Base-by-base conservation (phyloP, 305 asterid genomes). In the Fraxinus sp. region DNA sequence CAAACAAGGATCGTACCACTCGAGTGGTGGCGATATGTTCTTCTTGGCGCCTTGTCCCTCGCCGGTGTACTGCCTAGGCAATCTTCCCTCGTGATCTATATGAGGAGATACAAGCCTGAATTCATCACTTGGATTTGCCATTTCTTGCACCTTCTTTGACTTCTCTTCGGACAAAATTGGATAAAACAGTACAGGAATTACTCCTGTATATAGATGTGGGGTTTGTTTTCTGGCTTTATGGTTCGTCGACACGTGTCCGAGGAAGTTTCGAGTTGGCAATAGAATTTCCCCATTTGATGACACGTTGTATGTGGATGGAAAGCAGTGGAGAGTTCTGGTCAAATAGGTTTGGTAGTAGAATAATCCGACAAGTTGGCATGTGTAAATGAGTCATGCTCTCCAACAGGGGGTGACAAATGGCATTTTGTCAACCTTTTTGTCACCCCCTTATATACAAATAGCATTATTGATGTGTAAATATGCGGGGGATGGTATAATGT, bases 31-130 rank as follows among this genome's bases (percentile, higher is more conserved):
- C 3, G 97, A 95, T 0, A 92, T 83, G 59, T 87, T 92, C 71
- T 66, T 88, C 84, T 86, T 83, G 0, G 97, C 95, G 75, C 97
- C 98, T 82, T 95, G 98, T 4, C 98, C 98, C 10, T 93, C 98
- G 70, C 86, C 93, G 41, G 91, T 87, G 88, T 95, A 90, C 35
- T 95, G 97, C 52, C 98, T 83, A 0, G 94, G 96, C 64, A 95
- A 83, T 57, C 86, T 85, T 16, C 96, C 97, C 28, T 91, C 98
- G 41, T 88, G 90, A 82, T 84, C 77, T 36, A 88, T 86, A 72
- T 83, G 46, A 1, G 97, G 82, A 10, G 91, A 88, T 4, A 77
- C 92, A 2, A 95, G 28, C 86, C 94, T 82, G 89, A 93, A 95
- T 82, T 93, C 95, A 0, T 91, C 93, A 78, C 91, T 86, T 71